These are phyloP conservation scores for Raphanus sativus DNA, from an alignment of 345 rosid genomes.

Conservation along the genomic window DNA sequence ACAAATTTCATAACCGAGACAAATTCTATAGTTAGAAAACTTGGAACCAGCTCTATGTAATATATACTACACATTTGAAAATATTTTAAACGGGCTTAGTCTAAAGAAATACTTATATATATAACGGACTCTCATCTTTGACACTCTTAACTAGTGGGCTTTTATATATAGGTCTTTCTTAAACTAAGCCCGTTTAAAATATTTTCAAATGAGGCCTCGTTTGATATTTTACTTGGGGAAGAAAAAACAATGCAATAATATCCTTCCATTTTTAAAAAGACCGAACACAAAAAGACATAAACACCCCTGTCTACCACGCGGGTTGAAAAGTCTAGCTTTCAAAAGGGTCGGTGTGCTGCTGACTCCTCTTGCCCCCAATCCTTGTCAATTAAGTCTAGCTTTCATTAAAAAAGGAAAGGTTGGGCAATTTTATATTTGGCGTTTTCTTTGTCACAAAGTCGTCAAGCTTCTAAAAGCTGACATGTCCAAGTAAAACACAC, in stretches of 20 bases:
- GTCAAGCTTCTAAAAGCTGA: slow-evolving; percentile 12
- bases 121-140: too few species aligned
- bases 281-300: slow-evolving; percentile 10
- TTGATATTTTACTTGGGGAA: not conserved
- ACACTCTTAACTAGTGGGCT: not conserved
- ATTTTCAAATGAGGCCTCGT: not conserved
- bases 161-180: not conserved
- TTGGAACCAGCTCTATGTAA: not conserved
- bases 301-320: not conserved
- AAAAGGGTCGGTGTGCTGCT: not conserved
- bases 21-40: not conserved
- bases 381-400: slow-evolving; percentile 39
- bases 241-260: not conserved
- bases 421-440: not conserved
- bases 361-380: not conserved
- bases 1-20: slow-evolving; percentile 1
- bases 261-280: not conserved
- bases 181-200: not conserved
- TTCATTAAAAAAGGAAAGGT: slow-evolving; percentile 8
- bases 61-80: not conserved
- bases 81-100: not conserved
- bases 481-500: slow-evolving; percentile 22
- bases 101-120: not conserved
- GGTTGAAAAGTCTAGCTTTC: not conserved
- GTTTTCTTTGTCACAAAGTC: slow-evolving; percentile 10